Evolutionary conservation across 345 rosid species (phyloP).

Genomic region (Stellera chamaejasme): DNA sequence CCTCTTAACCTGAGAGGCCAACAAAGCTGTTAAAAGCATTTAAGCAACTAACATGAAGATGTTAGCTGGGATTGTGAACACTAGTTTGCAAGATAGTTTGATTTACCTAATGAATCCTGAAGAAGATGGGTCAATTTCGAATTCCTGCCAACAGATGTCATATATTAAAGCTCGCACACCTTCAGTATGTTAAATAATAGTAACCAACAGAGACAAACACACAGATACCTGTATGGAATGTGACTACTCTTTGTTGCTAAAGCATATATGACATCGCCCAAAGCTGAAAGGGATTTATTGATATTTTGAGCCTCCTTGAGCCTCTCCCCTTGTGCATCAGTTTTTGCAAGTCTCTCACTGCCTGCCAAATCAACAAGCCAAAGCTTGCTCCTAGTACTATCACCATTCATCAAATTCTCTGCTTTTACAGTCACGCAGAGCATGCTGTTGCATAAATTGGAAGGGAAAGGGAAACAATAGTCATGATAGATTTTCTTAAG

Average conservation of each 20-base stretch:
- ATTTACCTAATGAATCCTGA: slow-evolving; percentile 89
- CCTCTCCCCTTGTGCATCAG: slow-evolving; percentile 86
- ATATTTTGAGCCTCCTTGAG: slow-evolving; percentile 96
- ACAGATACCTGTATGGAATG: slow-evolving; percentile 71
- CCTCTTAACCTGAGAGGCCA: too few species aligned
- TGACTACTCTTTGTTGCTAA: slow-evolving; percentile 83
- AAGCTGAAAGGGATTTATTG: slow-evolving; percentile 89
- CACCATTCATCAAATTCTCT: slow-evolving; percentile 72
- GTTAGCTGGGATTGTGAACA: not conserved
- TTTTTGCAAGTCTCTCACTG: slow-evolving; percentile 92
- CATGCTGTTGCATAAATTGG: slow-evolving; percentile 49
- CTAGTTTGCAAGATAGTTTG: not conserved
- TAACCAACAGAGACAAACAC: not conserved
- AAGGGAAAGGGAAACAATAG: slow-evolving; percentile 6
- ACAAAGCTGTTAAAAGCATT: not conserved
- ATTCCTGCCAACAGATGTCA: slow-evolving; percentile 50
- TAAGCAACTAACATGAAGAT: slow-evolving; percentile 3
- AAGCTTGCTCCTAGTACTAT: slow-evolving; percentile 92
- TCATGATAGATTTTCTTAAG: too few species aligned
- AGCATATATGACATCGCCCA: slow-evolving; percentile 89
- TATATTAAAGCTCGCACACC: slow-evolving; percentile 11
- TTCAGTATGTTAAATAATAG: too few species aligned
- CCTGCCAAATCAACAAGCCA: slow-evolving; percentile 99
- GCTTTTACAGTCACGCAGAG: slow-evolving; percentile 84
- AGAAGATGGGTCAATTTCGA: slow-evolving; percentile 93